Conservation (phyloP, 139 green algal species). For the Nannochloris sp. region DNA sequence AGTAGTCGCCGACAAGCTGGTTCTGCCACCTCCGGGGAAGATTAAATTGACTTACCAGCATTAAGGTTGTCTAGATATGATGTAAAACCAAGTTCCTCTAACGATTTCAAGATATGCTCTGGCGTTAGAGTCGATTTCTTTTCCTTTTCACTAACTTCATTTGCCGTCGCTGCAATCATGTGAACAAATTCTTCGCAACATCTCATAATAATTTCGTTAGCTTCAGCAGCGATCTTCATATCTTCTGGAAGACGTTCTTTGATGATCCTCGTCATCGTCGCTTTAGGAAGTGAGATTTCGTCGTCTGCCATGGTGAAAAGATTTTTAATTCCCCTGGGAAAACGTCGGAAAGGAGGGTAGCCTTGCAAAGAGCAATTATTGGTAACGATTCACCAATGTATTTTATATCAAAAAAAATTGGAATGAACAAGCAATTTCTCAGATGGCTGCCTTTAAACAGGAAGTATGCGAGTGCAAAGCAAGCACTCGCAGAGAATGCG, state of each 20-base stretch:
- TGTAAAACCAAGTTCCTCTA: constrained; percentile 52
- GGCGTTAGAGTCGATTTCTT: constrained; percentile 53
- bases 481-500: no score
- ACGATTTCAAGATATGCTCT: constrained; percentile 52
- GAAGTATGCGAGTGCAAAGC: no score
- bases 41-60: neutral
- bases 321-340: no score
- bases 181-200: constrained; percentile 44
- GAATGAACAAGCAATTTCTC: no score
- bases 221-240: constrained; percentile 32
- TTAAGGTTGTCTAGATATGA: constrained; percentile 27
- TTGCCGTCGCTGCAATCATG: constrained; percentile 38
- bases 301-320: no score
- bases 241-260: constrained; percentile 41
- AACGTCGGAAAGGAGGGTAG: no score
- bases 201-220: constrained; percentile 35
- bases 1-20: neutral
- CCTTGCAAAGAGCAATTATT: no score
- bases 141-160: constrained; percentile 44
- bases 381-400: no score
- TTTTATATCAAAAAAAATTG: no score
- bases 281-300: constrained; percentile 23
- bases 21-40: neutral
- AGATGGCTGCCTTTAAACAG: no score
- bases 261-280: constrained; percentile 39